phyloP scores from a whole-genome alignment of 768 basidiomycete genomes.

The Tricholoma bakamatsutake region DNA sequence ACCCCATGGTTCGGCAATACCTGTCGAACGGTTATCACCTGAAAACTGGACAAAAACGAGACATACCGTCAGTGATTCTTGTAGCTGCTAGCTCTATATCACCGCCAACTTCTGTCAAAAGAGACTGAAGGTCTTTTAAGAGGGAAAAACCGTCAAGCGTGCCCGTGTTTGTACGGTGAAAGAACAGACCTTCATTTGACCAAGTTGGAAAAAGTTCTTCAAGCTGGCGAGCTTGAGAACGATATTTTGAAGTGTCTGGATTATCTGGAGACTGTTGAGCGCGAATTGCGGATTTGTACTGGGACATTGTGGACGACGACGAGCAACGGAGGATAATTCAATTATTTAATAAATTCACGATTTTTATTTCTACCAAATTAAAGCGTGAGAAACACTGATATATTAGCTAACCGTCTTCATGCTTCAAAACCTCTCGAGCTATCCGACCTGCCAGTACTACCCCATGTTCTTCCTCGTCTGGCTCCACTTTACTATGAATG shows the following conservation, averaged over 20 bases:
- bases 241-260: slow-evolving; percentile 39
- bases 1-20: slow-evolving; percentile 75
- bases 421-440: slow-evolving; percentile 27
- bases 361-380: background rate
- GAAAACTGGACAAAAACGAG: slow-evolving; percentile 3
- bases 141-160: slow-evolving; percentile 20
- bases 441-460: slow-evolving; percentile 27
- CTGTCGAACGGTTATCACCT: slow-evolving; percentile 32
- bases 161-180: slow-evolving; percentile 8
- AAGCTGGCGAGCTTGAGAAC: slow-evolving; percentile 50
- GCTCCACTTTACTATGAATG: background rate
- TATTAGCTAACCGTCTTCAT: slow-evolving; percentile 5
- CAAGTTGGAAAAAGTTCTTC: slow-evolving; percentile 68
- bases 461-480: slow-evolving; percentile 27
- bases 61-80: slow-evolving; percentile 71
- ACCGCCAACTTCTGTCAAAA: slow-evolving; percentile 62
- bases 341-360: slow-evolving; percentile 1
- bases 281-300: slow-evolving; percentile 45
- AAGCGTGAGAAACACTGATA: slow-evolving; percentile 1
- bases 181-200: slow-evolving; percentile 56
- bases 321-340: slow-evolving; percentile 14
- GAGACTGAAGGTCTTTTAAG: slow-evolving; percentile 56
- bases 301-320: slow-evolving; percentile 39
- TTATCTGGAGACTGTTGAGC: slow-evolving; percentile 28
- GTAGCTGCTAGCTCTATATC: slow-evolving; percentile 65